Evolutionary conservation across 176 grass and related monocot species (phyloP).

Genomic region (Triticum timopheevii): DNA sequence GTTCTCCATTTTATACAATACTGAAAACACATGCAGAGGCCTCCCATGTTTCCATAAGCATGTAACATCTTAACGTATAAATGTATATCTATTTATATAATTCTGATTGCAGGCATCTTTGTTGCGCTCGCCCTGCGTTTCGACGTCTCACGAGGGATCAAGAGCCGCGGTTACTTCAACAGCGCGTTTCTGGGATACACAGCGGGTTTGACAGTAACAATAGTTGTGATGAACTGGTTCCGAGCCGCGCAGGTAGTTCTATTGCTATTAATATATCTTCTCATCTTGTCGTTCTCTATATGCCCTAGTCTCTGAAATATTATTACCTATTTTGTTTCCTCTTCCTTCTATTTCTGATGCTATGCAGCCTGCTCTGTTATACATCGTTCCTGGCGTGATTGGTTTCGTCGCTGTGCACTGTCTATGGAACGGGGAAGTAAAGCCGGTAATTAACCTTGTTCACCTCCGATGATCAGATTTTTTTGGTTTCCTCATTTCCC

Average conservation of each 20-base stretch:
- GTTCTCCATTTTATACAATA: neutral
- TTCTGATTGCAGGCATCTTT: slow-evolving; percentile 66
- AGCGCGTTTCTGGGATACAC: slow-evolving; percentile 86
- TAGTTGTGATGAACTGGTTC: slow-evolving; percentile 96
- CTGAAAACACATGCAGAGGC: neutral
- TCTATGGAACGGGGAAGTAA: slow-evolving; percentile 83
- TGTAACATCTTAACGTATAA: slow-evolving; percentile 13
- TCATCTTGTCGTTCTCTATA: neutral
- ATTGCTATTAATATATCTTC: neutral
- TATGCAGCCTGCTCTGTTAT: slow-evolving; percentile 75
- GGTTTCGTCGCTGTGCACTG: slow-evolving; percentile 77
- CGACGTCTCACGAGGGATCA: slow-evolving; percentile 74
- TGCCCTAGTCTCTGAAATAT: neutral
- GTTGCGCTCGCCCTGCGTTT: slow-evolving; percentile 90
- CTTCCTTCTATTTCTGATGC: neutral
- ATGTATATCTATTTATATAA: neutral
- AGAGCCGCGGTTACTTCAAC: slow-evolving; percentile 63
- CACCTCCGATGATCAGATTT: neutral
- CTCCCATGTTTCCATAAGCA: neutral
- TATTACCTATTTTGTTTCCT: neutral
- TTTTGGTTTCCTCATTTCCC: neutral
- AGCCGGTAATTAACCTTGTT: slow-evolving; percentile 46
- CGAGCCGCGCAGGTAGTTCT: slow-evolving; percentile 79
- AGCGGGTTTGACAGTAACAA: slow-evolving; percentile 62
- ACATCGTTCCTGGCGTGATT: slow-evolving; percentile 83